Conservation (phyloP, 2,329 filamentous ascomycete species). For the Nemania bipapillata region DNA sequence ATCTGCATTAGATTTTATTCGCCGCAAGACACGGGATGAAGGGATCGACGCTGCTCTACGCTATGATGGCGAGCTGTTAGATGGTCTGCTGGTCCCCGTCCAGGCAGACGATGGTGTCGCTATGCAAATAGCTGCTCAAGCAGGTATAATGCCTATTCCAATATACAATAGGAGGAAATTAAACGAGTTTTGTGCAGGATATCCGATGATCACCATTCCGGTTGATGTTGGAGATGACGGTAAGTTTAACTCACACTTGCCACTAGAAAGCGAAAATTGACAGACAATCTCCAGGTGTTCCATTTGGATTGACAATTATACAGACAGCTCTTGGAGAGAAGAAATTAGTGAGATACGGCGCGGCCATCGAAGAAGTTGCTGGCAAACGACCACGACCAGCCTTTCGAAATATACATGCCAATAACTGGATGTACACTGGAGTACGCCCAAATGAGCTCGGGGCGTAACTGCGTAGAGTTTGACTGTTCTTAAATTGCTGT, state of each 20-base stretch:
- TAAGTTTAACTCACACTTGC: not conserved
- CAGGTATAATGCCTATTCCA: conserved; percentile 47
- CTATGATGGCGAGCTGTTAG: conserved; percentile 60
- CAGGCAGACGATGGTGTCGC: conserved; percentile 69
- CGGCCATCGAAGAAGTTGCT: conserved; percentile 29
- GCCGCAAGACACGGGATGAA: conserved; percentile 65
- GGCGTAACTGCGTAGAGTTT: too few species aligned
- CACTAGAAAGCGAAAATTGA: not conserved
- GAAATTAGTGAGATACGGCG: conserved; percentile 32
- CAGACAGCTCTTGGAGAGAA: conserved; percentile 34
- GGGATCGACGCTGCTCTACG: conserved; percentile 76
- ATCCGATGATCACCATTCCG: conserved; percentile 40
- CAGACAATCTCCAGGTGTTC: conserved; percentile 16
- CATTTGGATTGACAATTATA: conserved; percentile 36
- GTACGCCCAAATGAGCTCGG: conserved; percentile 4
- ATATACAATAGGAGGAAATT: not conserved
- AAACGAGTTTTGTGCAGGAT: conserved; percentile 52
- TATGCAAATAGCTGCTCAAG: conserved; percentile 77
- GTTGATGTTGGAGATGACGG: conserved; percentile 25
- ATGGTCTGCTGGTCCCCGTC: conserved; percentile 74
- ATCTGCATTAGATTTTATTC: conserved; percentile 72
- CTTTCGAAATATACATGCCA: conserved; percentile 19
- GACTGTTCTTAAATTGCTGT: too few species aligned
- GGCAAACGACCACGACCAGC: conserved; percentile 5
- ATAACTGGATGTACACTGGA: conserved; percentile 32